A percentile compares a stretch with the other conserved stretches of the same genome.
Conservation (phyloP, 108 stramenopile species). For the Epipyxis sp. region DNA sequence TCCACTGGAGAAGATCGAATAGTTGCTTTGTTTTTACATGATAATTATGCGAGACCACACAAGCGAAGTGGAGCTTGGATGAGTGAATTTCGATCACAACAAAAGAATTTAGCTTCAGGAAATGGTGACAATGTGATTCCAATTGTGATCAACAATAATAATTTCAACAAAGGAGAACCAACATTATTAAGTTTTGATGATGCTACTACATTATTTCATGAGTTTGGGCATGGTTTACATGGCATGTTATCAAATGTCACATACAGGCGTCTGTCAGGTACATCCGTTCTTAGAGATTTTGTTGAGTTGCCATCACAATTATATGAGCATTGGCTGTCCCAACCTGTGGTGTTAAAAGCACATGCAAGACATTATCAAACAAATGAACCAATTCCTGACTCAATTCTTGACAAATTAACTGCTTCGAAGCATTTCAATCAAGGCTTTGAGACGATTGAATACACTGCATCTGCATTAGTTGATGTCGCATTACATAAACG, state of each 20-base stretch:
- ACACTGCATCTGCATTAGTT: not conserved
- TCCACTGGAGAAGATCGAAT: not conserved
- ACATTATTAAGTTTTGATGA: not conserved
- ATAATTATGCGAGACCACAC: conserved; percentile 7
- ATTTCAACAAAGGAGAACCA: not conserved
- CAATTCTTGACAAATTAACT: not conserved
- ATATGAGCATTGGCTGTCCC: conserved; percentile 8
- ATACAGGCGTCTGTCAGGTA: not conserved
- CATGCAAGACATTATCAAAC: not conserved
- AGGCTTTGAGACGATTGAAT: conserved; percentile 12
- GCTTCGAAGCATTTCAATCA: not conserved
- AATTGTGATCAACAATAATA: conserved; percentile 22
- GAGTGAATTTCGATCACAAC: not conserved
- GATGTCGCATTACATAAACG: not conserved
- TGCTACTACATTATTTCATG: conserved; percentile 4
- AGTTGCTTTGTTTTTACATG: not conserved
- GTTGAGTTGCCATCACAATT: conserved; percentile 8
- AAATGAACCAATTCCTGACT: not conserved
- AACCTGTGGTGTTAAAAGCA: not conserved
- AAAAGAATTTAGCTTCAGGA: not conserved
- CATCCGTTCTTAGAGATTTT: conserved; percentile 3
- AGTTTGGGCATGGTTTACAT: conserved; percentile 20
- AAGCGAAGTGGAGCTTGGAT: conserved; percentile 20
- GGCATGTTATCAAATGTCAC: conserved; percentile 7
- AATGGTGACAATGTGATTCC: not conserved